A percentile compares a stretch with the other conserved stretches of the same genome.
phyloP scores from a whole-genome alignment of 768 basidiomycete species.

The Gyrodon lividus region DNA sequence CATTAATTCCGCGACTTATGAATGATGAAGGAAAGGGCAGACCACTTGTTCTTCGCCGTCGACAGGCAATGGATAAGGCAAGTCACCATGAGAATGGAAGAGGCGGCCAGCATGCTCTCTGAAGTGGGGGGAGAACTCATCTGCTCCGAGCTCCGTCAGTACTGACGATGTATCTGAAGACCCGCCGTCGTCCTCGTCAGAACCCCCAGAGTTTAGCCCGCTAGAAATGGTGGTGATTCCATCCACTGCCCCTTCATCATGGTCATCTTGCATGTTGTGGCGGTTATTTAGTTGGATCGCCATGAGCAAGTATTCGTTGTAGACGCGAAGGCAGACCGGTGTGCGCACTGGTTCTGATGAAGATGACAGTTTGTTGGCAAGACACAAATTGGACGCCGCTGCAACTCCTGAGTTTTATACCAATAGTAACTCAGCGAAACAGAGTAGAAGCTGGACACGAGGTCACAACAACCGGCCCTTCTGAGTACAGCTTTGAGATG shows the following conservation, averaged over 20 bases:
- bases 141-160: slow-evolving; percentile 45
- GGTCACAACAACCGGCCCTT: slow-evolving; percentile 35
- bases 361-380: slow-evolving; percentile 37
- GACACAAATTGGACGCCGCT: slow-evolving; percentile 38
- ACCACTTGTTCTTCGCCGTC: slow-evolving; percentile 72
- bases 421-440: slow-evolving; percentile 41
- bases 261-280: slow-evolving; percentile 19
- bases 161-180: slow-evolving; percentile 42
- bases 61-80: slow-evolving; percentile 72
- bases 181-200: slow-evolving; percentile 35
- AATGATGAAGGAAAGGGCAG: slow-evolving; percentile 14
- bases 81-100: slow-evolving; percentile 62
- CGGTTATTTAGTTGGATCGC: slow-evolving; percentile 28
- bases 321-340: slow-evolving; percentile 7
- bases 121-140: slow-evolving; percentile 64
- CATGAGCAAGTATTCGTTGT: slow-evolving; percentile 15
- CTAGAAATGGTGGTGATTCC: slow-evolving; percentile 10
- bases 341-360: slow-evolving; percentile 23
- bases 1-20: neutral
- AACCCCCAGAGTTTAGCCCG: slow-evolving; percentile 7
- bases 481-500: slow-evolving; percentile 24
- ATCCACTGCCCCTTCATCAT: slow-evolving; percentile 13
- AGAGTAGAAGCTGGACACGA: slow-evolving; percentile 38
- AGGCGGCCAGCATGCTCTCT: slow-evolving; percentile 56
- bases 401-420: slow-evolving; percentile 40